Base-by-base conservation (phyloP, 192 early-diverging fungal species). In the Gryganskiella cystojenkinii region DNA sequence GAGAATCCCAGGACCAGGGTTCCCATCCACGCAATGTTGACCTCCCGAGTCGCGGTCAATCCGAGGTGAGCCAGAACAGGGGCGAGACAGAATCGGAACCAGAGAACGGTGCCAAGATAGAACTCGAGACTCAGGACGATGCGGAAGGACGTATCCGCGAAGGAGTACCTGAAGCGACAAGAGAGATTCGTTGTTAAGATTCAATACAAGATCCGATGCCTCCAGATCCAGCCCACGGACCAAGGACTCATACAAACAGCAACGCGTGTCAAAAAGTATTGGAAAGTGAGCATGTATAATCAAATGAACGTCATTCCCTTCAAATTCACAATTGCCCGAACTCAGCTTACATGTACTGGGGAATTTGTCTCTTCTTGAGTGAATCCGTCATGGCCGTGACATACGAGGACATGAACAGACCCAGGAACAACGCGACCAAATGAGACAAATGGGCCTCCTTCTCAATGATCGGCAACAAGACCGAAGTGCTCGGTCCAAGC, bases 381-480 rank as follows among this genome's bases (percentile, higher is more conserved):
- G 73, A 76, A 24, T 76, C 53, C 0, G 60, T 76, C 64, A 76
- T 76, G 22, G 73, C 35, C 13, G 73, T 68, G 30, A 76, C 73
- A 68, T 61, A 68, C 17, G 64, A 67, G 4, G 73, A 76, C 73
- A 76, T 76, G 59, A 76, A 76, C 30, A 76, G 40, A n/a, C 73
- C 73, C 64, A 76, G 43, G 7, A 54, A 56, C 46, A 76, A 30
- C 20, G 73, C 73, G 4, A 76, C 65, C 17, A 76, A 30, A 33
- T 76, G 73, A 8, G 64, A 67, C 15, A 76, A 31, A 50, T 67
- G 73, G 24, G 73, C 73, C 37, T 76, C 56, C 10, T 42, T 51
- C 34, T 76, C 65, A 68, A 76, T 76, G 47, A 76, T 61, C 0
- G 73, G 73, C 59, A 63, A 46, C 17, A 76, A 37, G 13, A 54